Evolutionary conservation across 306 rosid species (phyloP).

Genomic region (Senna siamea): DNA sequence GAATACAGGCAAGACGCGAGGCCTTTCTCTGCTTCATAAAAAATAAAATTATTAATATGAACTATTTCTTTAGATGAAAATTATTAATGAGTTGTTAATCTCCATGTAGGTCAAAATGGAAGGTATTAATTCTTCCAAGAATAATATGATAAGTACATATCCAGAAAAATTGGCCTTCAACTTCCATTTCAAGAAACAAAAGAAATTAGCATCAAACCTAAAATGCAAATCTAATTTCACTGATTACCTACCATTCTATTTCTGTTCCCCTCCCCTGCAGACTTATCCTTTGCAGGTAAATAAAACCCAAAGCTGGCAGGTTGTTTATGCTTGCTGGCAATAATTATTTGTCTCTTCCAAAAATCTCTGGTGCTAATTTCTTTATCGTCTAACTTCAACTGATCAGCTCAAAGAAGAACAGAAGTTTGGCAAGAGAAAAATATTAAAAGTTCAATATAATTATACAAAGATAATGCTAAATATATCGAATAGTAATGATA

Average conservation of each 20-base stretch:
- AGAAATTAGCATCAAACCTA: slow-evolving; percentile 22
- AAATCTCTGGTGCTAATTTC: slow-evolving; percentile 70
- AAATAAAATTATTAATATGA: background rate
- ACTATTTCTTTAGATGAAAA: too few relatives aligned
- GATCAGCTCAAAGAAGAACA: slow-evolving; percentile 43
- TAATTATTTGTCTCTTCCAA: slow-evolving; percentile 82
- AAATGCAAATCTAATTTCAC: slow-evolving; percentile 12
- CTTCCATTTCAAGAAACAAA: slow-evolving; percentile 35
- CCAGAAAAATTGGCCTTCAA: slow-evolving; percentile 24
- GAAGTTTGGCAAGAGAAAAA: slow-evolving; percentile 27
- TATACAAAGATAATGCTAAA: slow-evolving; percentile 19
- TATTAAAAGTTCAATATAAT: slow-evolving; percentile 20
- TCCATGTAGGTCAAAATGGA: slow-evolving; percentile 20
- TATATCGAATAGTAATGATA: slow-evolving; percentile 30
- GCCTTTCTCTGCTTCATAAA: slow-evolving; percentile 63
- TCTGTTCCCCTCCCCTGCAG: slow-evolving; percentile 53
- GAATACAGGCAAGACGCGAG: slow-evolving; percentile 76
- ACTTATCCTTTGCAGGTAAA: slow-evolving; percentile 72
- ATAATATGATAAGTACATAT: slow-evolving; percentile 10
- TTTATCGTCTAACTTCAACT: slow-evolving; percentile 93
- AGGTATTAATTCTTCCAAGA: slow-evolving; percentile 23
- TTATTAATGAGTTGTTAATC: slow-evolving; percentile 5
- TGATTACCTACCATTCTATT: slow-evolving; percentile 63
- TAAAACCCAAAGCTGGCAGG: slow-evolving; percentile 95
- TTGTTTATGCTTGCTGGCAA: slow-evolving; percentile 86